Evolutionary conservation across 495 filamentous ascomycete species (phyloP).

Genomic region (Lasiosphaeris hirsuta): DNA sequence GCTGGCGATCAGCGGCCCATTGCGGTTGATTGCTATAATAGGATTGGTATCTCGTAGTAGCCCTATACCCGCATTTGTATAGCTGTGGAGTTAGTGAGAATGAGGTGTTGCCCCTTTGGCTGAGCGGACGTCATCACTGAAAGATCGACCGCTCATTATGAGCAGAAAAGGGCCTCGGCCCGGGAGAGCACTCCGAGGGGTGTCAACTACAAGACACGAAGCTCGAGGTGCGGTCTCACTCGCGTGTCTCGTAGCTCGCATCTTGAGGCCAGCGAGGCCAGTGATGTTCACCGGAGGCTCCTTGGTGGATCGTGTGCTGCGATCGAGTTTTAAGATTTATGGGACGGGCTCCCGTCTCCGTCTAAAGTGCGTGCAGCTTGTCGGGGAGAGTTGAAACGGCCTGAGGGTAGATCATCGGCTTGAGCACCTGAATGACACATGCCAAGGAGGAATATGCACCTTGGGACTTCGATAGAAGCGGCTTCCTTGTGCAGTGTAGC

Average conservation of each 20-base stretch:
- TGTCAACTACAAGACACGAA: not conserved
- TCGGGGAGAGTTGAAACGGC: conserved; percentile 10
- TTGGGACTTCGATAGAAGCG: conserved; percentile 7
- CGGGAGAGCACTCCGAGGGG: not conserved
- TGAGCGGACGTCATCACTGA: too few species aligned
- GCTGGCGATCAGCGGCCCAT: too few species aligned
- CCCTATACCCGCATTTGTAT: too few species aligned
- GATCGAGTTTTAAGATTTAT: not conserved
- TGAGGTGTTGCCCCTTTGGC: too few species aligned
- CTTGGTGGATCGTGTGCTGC: not conserved
- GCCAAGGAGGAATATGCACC: conserved; percentile 12
- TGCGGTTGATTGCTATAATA: too few species aligned
- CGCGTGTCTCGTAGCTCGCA: too few species aligned
- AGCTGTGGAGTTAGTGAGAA: too few species aligned
- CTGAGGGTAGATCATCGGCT: conserved; percentile 3
- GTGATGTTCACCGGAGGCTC: not conserved
- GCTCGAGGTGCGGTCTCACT: too few species aligned
- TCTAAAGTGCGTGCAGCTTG: not conserved
- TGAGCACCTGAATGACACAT: conserved; percentile 9
- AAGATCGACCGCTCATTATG: not conserved
- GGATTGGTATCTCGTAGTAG: too few species aligned
- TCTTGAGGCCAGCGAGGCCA: not conserved
- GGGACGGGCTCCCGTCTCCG: not conserved
- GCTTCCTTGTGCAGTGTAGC: too few species aligned
- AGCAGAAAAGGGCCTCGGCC: not conserved